A percentile compares a stretch with the other conserved stretches of the same genome.
Conservation (phyloP, 257 asterid species). For the Echites panduratus region DNA sequence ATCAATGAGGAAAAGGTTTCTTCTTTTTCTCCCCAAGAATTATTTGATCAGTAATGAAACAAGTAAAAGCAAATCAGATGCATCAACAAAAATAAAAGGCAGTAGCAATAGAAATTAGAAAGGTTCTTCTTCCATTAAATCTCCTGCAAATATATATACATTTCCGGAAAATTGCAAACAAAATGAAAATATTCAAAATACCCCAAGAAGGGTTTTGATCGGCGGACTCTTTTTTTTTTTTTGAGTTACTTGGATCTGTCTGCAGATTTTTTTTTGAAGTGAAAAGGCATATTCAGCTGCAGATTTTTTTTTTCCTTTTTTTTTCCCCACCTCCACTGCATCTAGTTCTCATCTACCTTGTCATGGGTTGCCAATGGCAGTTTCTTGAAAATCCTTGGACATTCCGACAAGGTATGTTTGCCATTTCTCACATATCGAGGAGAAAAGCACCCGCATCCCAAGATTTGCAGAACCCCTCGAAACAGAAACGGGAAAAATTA, state of each 20-base stretch:
- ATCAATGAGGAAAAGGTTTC: no score
- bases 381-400: conserved; percentile 3
- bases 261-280: background rate
- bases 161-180: conserved; percentile 23
- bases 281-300: background rate
- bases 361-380: background rate
- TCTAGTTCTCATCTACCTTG: background rate
- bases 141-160: conserved; percentile 54
- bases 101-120: background rate
- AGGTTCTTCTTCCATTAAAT: conserved; percentile 13
- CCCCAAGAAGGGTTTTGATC: conserved; percentile 9
- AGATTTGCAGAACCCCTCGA: background rate
- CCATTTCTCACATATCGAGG: background rate
- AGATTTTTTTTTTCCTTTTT: background rate
- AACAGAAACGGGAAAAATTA: background rate
- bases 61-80: background rate
- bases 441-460: background rate
- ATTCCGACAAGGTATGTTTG: background rate
- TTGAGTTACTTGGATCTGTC: background rate
- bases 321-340: background rate
- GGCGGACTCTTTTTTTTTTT: background rate
- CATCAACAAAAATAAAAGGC: background rate
- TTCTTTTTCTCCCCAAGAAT: no score
- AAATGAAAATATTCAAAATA: background rate
- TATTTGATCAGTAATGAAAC: background rate